phyloP scores from a whole-genome alignment of 225 moss, liverwort and hornwort species.

The Physcomitrellopsis africana region DNA sequence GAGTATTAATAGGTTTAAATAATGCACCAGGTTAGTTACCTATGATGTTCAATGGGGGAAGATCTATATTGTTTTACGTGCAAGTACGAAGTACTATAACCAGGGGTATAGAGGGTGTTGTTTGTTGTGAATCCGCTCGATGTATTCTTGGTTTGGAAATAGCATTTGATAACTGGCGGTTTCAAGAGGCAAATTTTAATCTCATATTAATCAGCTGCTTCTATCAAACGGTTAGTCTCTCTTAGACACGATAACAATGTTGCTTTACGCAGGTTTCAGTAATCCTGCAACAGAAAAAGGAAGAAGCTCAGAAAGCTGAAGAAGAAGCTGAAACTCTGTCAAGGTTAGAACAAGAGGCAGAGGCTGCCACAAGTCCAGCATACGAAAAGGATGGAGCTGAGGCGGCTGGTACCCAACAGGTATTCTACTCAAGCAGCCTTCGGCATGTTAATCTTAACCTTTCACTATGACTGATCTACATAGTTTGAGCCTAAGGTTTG shows the following conservation, averaged over 20 bases:
- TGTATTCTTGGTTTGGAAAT: too few relatives aligned
- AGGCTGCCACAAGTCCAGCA: slow-evolving; percentile 18
- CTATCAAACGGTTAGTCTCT: slow-evolving; percentile 9
- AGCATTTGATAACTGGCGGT: too few relatives aligned
- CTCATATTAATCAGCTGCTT: not conserved
- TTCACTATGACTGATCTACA: too few relatives aligned
- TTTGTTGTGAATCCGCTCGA: too few relatives aligned
- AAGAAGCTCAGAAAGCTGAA: slow-evolving; percentile 47
- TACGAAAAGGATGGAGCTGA: slow-evolving; percentile 27
- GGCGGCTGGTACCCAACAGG: slow-evolving; percentile 28
- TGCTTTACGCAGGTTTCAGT: slow-evolving; percentile 50
- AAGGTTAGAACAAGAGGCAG: slow-evolving; percentile 38
- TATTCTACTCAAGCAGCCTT: not conserved
- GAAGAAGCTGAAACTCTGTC: slow-evolving; percentile 51
- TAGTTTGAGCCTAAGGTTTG: too few relatives aligned
- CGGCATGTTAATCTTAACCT: too few relatives aligned
- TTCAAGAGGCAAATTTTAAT: too few relatives aligned
- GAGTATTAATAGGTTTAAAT: not conserved
- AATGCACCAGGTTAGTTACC: not conserved
- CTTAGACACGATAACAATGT: not conserved
- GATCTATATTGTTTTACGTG: not conserved
- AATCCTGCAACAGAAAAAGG: slow-evolving; percentile 47
- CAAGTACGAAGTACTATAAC: not conserved
- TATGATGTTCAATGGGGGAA: not conserved
- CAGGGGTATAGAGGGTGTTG: not conserved